phyloP scores from a whole-genome alignment of 2,329 filamentous ascomycete species.

The Sclerotinia spermophila region DNA sequence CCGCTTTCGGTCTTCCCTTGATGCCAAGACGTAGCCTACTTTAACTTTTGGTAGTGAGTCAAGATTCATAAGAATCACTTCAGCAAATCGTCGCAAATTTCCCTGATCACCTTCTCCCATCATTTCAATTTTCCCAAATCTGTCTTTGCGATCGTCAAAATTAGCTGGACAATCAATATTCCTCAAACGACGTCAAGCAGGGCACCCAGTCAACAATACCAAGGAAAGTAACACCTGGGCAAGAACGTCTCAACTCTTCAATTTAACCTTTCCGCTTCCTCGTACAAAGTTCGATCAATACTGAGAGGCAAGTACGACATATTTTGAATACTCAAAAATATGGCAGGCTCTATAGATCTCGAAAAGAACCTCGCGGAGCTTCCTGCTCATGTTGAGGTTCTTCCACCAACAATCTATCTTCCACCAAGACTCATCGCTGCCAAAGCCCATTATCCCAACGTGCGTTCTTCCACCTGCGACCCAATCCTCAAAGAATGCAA shows the following conservation, averaged over 20 bases:
- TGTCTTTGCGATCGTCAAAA: background rate
- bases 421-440: background rate
- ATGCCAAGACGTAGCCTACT: background rate
- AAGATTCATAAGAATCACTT: background rate
- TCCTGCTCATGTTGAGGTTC: background rate
- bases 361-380: background rate
- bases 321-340: background rate
- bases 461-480: background rate
- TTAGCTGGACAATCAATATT: background rate
- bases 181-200: background rate
- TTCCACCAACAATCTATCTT: background rate
- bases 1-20: background rate
- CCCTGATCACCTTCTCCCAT: background rate
- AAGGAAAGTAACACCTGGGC: background rate
- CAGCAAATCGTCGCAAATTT: background rate
- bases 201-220: too few species aligned
- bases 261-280: background rate
- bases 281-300: background rate
- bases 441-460: background rate
- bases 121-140: background rate
- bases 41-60: background rate
- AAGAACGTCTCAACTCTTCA: background rate
- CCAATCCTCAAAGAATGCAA: slow-evolving; percentile 1
- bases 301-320: slow-evolving; percentile 1
- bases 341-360: background rate